A percentile compares a stretch with the other conserved stretches of the same genome.
phyloP scores from a whole-genome alignment of 2,329 filamentous ascomycete species.

The Aspergillus texensis region DNA sequence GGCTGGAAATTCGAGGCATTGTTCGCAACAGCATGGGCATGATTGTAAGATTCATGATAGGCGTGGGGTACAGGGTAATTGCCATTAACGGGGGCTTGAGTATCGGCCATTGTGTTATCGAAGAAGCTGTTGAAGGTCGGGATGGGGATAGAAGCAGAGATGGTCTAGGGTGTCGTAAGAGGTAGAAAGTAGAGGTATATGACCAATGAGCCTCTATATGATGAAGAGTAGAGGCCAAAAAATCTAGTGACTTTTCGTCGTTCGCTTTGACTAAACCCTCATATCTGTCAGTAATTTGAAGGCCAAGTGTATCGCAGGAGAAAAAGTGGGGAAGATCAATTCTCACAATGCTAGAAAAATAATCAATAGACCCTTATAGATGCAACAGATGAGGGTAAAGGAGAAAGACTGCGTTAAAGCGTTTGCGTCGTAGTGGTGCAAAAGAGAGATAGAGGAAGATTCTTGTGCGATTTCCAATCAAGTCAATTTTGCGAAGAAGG shows the following conservation, averaged over 20 bases:
- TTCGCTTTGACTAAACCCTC: background rate
- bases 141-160: conserved; percentile 3
- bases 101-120: conserved; percentile 42
- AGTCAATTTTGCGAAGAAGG: conserved; percentile 21
- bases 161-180: background rate
- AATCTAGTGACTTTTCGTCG: conserved; percentile 25
- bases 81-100: conserved; percentile 46
- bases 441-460: conserved; percentile 24
- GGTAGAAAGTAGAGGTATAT: conserved; percentile 9
- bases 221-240: conserved; percentile 15
- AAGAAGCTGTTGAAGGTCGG: conserved; percentile 15
- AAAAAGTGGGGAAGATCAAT: background rate
- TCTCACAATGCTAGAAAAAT: conserved; percentile 36
- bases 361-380: conserved; percentile 18
- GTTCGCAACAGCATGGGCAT: conserved; percentile 36
- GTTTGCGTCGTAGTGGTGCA: background rate
- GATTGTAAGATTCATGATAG: conserved; percentile 42
- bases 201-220: conserved; percentile 21
- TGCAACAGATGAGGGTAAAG: conserved; percentile 13
- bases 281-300: background rate
- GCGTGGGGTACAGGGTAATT: conserved; percentile 44
- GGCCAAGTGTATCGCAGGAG: background rate
- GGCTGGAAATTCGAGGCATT: conserved; percentile 42
- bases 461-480: conserved; percentile 32
- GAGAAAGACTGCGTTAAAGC: conserved; percentile 13